These are phyloP conservation scores for Mycena polygramma DNA, from an alignment of 768 basidiomycete genomes.

Conservation along the genomic window DNA sequence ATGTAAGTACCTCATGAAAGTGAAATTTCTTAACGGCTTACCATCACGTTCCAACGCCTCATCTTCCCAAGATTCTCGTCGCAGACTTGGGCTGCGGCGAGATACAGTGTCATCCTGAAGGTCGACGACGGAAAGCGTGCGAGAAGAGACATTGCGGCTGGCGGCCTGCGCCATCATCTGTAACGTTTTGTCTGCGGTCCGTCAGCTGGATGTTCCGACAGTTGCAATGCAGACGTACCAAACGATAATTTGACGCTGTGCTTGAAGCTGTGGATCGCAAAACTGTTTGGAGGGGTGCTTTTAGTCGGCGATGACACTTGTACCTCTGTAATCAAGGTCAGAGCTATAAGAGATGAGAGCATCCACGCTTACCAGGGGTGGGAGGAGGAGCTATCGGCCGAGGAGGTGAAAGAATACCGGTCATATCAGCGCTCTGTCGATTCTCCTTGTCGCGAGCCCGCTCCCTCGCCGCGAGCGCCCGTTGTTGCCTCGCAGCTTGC, in stretches of 20 bases:
- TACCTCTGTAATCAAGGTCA: constrained; percentile 22
- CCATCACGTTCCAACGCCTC: constrained; percentile 60
- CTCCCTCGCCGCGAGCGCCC: constrained; percentile 36
- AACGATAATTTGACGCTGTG: constrained; percentile 83
- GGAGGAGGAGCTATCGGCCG: constrained; percentile 30
- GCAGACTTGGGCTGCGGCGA: constrained; percentile 40
- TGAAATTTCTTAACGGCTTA: constrained; percentile 37
- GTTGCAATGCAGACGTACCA: constrained; percentile 53
- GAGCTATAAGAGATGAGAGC: neutral
- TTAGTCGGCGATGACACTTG: constrained; percentile 10
- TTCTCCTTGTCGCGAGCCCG: constrained; percentile 47
- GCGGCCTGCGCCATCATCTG: constrained; percentile 62
- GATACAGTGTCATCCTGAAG: constrained; percentile 45
- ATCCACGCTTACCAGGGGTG: constrained; percentile 30
- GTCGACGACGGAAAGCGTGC: constrained; percentile 52
- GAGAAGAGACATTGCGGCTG: constrained; percentile 59
- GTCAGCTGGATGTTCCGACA: constrained; percentile 7
- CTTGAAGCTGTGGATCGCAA: constrained; percentile 65
- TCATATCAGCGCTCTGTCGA: constrained; percentile 41
- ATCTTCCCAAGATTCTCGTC: constrained; percentile 64
- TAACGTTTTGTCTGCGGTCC: constrained; percentile 70
- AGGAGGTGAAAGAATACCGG: constrained; percentile 25
- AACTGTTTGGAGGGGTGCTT: constrained; percentile 45
- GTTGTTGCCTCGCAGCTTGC: constrained; percentile 39
- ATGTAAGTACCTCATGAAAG: constrained; percentile 4